These are phyloP conservation scores for Ogataea minuta DNA, from an alignment of 805 yeast species.

Conservation along the genomic window DNA sequence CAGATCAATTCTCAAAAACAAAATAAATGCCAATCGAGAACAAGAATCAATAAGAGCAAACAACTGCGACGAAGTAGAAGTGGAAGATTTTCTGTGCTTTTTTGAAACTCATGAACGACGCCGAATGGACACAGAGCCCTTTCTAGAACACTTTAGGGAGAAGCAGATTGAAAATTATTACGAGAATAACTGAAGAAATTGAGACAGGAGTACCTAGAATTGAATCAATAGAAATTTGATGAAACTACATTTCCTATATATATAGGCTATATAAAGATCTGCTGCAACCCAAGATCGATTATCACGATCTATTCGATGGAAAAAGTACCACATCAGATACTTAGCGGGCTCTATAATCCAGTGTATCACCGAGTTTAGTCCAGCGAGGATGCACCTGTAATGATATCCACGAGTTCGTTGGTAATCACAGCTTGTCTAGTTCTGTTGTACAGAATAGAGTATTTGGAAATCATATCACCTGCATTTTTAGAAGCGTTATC, in stretches of 20 bases:
- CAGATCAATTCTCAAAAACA: slow-evolving; percentile 39
- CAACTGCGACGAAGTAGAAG: slow-evolving; percentile 38
- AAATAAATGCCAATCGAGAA: slow-evolving; percentile 33
- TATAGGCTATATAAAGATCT: too few species aligned
- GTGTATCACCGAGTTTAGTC: slow-evolving; percentile 48
- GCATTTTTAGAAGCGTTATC: slow-evolving; percentile 99
- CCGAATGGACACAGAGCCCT: slow-evolving; percentile 34
- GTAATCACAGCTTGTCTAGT: slow-evolving; percentile 99
- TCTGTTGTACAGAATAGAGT: slow-evolving; percentile 98
- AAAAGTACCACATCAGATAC: too few species aligned
- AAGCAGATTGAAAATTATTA: slow-evolving; percentile 39
- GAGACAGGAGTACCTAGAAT: too few species aligned
- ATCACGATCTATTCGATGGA: too few species aligned
- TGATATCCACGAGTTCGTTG: slow-evolving; percentile 98
- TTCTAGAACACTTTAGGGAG: slow-evolving; percentile 35
- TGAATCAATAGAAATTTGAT: too few species aligned
- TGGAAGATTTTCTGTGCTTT: slow-evolving; percentile 35
- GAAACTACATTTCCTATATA: too few species aligned
- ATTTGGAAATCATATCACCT: slow-evolving; percentile 95
- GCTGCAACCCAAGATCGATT: too few species aligned
- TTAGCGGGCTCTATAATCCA: background rate
- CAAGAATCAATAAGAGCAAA: slow-evolving; percentile 37
- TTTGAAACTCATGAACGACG: slow-evolving; percentile 38
- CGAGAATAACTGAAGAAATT: slow-evolving; percentile 12
- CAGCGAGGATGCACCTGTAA: slow-evolving; percentile 99